phyloP scores from a whole-genome alignment of 2,329 filamentous ascomycete species.

The Stenocarpella maydis region DNA sequence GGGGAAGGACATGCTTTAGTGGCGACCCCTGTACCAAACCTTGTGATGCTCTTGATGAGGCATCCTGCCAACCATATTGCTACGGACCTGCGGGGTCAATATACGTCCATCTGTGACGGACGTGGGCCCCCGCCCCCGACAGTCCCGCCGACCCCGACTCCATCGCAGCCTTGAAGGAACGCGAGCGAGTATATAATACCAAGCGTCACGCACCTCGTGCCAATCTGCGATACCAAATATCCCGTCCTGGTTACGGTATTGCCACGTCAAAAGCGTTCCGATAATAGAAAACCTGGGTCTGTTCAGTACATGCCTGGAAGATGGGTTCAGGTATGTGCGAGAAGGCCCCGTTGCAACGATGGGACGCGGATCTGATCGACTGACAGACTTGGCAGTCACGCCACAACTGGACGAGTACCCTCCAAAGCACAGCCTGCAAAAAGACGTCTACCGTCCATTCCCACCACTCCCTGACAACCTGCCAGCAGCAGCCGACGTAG shows the following conservation, averaged over 20 bases:
- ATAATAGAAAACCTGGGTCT: neutral
- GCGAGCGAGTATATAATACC: neutral
- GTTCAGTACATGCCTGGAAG: neutral
- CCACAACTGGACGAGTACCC: conserved; percentile 25
- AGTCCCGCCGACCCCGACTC: neutral
- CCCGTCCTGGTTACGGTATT: neutral
- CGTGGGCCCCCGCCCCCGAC: neutral
- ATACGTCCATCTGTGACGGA: neutral
- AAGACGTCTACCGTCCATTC: conserved; percentile 33
- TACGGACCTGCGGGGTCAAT: conserved; percentile 2
- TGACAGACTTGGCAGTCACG: conserved; percentile 5
- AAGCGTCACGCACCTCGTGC: neutral
- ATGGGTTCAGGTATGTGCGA: conserved; percentile 32
- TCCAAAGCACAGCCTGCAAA: conserved; percentile 27
- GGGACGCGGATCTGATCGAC: neutral
- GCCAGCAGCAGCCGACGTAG: conserved; percentile 24
- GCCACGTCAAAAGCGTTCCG: neutral
- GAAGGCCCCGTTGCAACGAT: neutral
- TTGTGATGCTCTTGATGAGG: neutral
- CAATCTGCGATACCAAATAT: no score
- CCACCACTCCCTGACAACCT: conserved; percentile 29
- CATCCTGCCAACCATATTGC: neutral
- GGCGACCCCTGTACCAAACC: no score
- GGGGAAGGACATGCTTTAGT: no score
- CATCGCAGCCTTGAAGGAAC: neutral